A percentile compares a stretch with the other conserved stretches of the same genome.
Conservation (phyloP, 129 eudicot species). For the Solidago caesia region DNA sequence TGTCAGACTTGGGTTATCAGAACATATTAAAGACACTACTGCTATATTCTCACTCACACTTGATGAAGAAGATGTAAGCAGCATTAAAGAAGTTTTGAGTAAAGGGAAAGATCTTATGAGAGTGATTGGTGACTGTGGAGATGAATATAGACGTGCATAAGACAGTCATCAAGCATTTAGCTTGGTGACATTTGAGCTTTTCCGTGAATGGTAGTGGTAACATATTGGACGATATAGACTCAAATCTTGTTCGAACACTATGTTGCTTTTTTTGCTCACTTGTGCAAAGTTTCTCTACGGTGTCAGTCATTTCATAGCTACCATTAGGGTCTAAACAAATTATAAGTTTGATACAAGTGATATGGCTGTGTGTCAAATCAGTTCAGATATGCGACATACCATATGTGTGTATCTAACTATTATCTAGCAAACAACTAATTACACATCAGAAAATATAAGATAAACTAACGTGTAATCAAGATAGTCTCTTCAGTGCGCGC, state of each 20-base stretch:
- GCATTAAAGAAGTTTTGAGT: constrained; percentile 54
- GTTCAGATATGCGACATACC: no score
- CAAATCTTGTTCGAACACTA: no score
- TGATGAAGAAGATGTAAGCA: constrained; percentile 74
- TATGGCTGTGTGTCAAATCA: no score
- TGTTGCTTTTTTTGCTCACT: not conserved
- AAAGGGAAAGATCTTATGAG: constrained; percentile 80
- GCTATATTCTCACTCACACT: constrained; percentile 75
- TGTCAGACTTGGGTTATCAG: constrained; percentile 86
- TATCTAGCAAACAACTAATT: no score
- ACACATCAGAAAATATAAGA: no score
- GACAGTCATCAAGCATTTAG: not conserved
- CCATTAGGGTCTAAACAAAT: not conserved
- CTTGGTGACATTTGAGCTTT: constrained; percentile 9
- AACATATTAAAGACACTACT: constrained; percentile 71
- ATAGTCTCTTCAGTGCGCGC: no score
- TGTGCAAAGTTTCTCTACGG: not conserved
- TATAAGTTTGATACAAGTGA: no score
- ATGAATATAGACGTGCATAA: constrained; percentile 83
- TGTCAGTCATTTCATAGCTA: constrained; percentile 15
- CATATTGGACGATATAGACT: not conserved
- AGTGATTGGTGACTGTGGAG: constrained; percentile 97
- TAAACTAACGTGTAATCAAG: no score
- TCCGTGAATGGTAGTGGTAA: not conserved
- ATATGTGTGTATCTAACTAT: no score